Percentiles rank a stretch among this genome's conserved stretches.
phyloP scores from a whole-genome alignment of 768 basidiomycete species.

The Lactifluus piperatus region DNA sequence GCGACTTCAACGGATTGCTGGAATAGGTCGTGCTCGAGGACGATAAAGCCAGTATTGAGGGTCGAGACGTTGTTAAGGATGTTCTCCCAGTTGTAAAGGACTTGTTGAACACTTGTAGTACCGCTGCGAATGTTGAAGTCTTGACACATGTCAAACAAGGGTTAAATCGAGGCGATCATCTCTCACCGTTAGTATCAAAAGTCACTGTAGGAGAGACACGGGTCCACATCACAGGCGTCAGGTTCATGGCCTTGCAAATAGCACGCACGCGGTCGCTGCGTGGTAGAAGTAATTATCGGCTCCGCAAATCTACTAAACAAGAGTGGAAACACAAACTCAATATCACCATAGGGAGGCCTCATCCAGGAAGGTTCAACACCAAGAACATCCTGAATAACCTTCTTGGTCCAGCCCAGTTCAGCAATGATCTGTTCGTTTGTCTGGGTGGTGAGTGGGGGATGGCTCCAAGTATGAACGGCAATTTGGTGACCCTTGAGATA shows the following conservation, averaged over 20 bases:
- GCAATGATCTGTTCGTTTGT: conserved; percentile 78
- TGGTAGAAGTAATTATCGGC: conserved; percentile 9
- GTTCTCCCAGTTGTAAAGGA: conserved; percentile 61
- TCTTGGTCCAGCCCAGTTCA: conserved; percentile 81
- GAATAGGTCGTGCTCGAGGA: conserved; percentile 82
- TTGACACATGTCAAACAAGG: conserved; percentile 22
- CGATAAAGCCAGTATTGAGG: conserved; percentile 74
- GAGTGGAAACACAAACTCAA: conserved; percentile 41
- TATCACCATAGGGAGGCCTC: conserved; percentile 78
- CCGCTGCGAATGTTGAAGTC: conserved; percentile 81
- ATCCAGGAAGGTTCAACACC: conserved; percentile 73
- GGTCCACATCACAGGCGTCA: conserved; percentile 82
- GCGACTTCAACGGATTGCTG: conserved; percentile 79
- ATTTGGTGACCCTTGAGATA: conserved; percentile 78
- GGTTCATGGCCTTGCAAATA: conserved; percentile 73
- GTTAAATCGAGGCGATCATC: neutral
- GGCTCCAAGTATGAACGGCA: conserved; percentile 65
- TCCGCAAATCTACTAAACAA: neutral
- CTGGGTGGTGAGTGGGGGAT: conserved; percentile 61
- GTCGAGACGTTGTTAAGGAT: conserved; percentile 56
- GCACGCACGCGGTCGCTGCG: conserved; percentile 80
- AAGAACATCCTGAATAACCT: conserved; percentile 74
- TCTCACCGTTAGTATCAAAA: conserved; percentile 61
- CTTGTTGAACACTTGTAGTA: conserved; percentile 43
- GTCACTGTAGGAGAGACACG: conserved; percentile 48